Evolutionary conservation across 768 basidiomycete genomes (phyloP).

Genomic region (Tylopilus plumbeoviolaceoides): DNA sequence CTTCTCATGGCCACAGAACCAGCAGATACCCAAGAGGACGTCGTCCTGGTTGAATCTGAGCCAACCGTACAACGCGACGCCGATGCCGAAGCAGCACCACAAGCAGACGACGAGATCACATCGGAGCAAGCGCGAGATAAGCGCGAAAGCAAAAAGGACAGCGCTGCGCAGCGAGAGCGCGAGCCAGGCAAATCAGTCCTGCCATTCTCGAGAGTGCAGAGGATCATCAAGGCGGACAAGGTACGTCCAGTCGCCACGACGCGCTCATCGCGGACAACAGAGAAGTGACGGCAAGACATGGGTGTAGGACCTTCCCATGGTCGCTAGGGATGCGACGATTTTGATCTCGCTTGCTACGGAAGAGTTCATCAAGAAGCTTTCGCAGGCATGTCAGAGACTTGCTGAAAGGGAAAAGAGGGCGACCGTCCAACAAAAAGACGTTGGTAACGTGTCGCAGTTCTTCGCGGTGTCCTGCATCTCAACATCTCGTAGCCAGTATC

Average conservation of each 20-base stretch:
- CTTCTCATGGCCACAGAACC: slow-evolving; percentile 15
- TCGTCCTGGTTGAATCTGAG: not conserved
- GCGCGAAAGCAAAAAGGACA: slow-evolving; percentile 22
- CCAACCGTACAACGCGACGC: slow-evolving; percentile 3
- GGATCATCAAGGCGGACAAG: slow-evolving; percentile 84
- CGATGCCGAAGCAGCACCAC: slow-evolving; percentile 11
- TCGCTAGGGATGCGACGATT: slow-evolving; percentile 75
- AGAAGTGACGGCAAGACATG: slow-evolving; percentile 1
- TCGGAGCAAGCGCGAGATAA: slow-evolving; percentile 6
- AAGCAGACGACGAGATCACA: not conserved
- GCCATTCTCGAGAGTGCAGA: slow-evolving; percentile 76
- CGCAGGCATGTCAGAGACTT: slow-evolving; percentile 64
- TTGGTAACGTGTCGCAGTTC: slow-evolving; percentile 48
- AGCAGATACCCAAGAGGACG: slow-evolving; percentile 5
- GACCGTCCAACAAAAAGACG: slow-evolving; percentile 75
- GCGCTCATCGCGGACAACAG: not conserved
- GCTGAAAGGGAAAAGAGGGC: slow-evolving; percentile 69
- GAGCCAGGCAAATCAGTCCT: slow-evolving; percentile 67
- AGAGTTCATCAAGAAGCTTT: slow-evolving; percentile 77
- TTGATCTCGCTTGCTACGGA: slow-evolving; percentile 83
- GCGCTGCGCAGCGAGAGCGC: slow-evolving; percentile 22
- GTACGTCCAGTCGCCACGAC: slow-evolving; percentile 33
- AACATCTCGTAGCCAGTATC: slow-evolving; percentile 45
- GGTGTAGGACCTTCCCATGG: slow-evolving; percentile 65
- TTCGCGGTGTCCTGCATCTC: not conserved